Base-by-base conservation (phyloP, 805 yeast genomes). In the Kurtzmaniella fragi region DNA sequence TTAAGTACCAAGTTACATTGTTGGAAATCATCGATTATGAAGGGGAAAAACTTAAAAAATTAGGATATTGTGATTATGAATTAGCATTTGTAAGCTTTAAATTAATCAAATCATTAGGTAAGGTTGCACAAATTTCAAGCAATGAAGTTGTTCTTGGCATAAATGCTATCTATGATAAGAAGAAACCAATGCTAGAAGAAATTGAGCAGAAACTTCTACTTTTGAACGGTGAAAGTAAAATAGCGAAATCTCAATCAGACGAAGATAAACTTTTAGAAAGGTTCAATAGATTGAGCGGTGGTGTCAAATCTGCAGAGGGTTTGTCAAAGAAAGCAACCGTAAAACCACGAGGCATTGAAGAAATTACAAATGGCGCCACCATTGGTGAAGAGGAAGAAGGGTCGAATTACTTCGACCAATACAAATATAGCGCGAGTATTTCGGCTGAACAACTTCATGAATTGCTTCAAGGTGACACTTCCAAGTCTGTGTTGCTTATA, bases 401-500 rank as follows among this genome's bases (percentile, higher is more conserved):
- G 5, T 8, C 25, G 8, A 20, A 20, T 20, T 20, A 20, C 8
- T 14, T 36, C 4, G 42, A 42, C 13, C 11, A 29, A 9, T 45
- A 28, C 30, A 45, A 50, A 28, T 47, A 43, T 31, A 40, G 37
- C 10, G 59, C 54, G 33, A 27, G 43, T 3, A 45, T 61, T 5
- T 44, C 53, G 3, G 50, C 61, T 0, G 36, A 35, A 5, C 51
- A 55, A 34, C 40, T 62, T 12, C 36, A 44, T 15, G 20, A 36
- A 6, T 20, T 49, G 5, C 25, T 56, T 20, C 28, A 28, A 8
- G 25, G 42, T 4, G 23, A 32, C 14, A 17, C 31, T 6, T 10
- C 17, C 10, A 29, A 13, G 26, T 47, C 36, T 20, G 52, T 83
- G 0, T 64, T 90, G n/a, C 44, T 90, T 9, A 71, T 91, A 5